phyloP scores from a whole-genome alignment of 2,329 filamentous ascomycete genomes.

The Fusarium pininemorale region DNA sequence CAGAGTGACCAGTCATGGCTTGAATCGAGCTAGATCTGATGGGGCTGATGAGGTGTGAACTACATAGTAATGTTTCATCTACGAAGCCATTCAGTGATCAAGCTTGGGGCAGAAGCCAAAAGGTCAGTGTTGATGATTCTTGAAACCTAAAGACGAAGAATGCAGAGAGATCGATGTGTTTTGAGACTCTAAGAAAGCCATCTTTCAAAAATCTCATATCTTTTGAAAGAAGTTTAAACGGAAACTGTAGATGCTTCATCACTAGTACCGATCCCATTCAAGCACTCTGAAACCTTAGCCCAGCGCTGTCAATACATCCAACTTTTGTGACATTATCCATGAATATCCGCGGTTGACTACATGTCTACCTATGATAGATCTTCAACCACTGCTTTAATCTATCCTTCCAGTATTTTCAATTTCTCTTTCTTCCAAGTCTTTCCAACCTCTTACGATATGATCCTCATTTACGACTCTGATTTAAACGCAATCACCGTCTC shows the following conservation, averaged over 20 bases:
- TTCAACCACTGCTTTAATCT: neutral
- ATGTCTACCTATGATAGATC: neutral
- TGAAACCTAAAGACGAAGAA: neutral
- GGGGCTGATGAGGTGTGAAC: neutral
- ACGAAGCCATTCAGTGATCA: neutral
- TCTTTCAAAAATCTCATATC: neutral
- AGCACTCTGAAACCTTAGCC: neutral
- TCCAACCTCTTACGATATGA: neutral
- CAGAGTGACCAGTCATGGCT: neutral
- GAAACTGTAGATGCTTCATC: neutral
- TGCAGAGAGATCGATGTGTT: neutral
- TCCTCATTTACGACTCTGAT: too few species aligned
- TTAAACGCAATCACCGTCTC: constrained; percentile 34
- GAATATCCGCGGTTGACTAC: neutral
- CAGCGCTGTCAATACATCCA: neutral
- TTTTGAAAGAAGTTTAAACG: neutral
- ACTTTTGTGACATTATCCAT: neutral
- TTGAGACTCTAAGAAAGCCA: neutral
- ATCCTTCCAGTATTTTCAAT: neutral
- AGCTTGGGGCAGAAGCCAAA: neutral
- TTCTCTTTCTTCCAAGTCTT: neutral
- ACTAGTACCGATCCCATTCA: neutral
- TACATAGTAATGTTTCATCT: neutral
- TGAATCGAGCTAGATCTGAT: neutral
- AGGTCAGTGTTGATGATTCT: neutral